These are phyloP conservation scores for Diaporthe ampelina DNA, from an alignment of 2,329 filamentous ascomycete genomes.

Conservation along the genomic window DNA sequence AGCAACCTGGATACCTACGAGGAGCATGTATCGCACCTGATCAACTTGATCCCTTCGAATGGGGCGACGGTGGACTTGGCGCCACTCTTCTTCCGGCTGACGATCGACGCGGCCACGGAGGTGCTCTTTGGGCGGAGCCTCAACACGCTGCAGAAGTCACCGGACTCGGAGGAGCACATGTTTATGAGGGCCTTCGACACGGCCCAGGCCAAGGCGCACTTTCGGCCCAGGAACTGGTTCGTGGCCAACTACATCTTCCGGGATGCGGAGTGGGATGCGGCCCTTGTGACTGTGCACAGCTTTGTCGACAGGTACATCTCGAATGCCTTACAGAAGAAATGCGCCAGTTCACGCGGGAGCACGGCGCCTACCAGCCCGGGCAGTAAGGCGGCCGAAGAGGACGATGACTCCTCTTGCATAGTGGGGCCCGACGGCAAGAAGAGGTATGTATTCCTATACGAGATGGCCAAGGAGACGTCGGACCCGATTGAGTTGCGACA, in stretches of 20 bases:
- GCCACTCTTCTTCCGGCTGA: slow-evolving; percentile 22
- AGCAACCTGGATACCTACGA: slow-evolving; percentile 28
- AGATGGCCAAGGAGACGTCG: slow-evolving; percentile 45
- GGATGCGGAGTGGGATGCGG: slow-evolving; percentile 23
- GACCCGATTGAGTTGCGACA: slow-evolving; percentile 48
- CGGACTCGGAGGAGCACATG: slow-evolving; percentile 24
- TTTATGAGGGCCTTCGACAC: slow-evolving; percentile 24
- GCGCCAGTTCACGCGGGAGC: slow-evolving; percentile 23
- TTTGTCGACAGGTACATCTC: slow-evolving; percentile 29
- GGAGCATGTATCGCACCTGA: slow-evolving; percentile 27
- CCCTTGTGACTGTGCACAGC: slow-evolving; percentile 30
- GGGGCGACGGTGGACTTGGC: slow-evolving; percentile 32
- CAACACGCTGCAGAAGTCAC: slow-evolving; percentile 22
- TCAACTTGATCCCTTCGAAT: slow-evolving; percentile 28
- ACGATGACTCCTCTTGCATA: background rate
- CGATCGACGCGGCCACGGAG: slow-evolving; percentile 21
- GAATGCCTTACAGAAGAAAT: slow-evolving; percentile 24
- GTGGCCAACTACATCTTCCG: slow-evolving; percentile 27
- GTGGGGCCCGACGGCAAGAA: slow-evolving; percentile 19
- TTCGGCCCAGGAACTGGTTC: slow-evolving; percentile 24
- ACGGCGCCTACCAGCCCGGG: slow-evolving; percentile 12
- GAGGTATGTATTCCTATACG: slow-evolving; percentile 35
- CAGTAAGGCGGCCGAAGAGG: background rate
- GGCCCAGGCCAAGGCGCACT: slow-evolving; percentile 24
- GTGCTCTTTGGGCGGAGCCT: slow-evolving; percentile 29